Evolutionary conservation across 768 basidiomycete genomes (phyloP).

Genomic region (Amanita muscaria): DNA sequence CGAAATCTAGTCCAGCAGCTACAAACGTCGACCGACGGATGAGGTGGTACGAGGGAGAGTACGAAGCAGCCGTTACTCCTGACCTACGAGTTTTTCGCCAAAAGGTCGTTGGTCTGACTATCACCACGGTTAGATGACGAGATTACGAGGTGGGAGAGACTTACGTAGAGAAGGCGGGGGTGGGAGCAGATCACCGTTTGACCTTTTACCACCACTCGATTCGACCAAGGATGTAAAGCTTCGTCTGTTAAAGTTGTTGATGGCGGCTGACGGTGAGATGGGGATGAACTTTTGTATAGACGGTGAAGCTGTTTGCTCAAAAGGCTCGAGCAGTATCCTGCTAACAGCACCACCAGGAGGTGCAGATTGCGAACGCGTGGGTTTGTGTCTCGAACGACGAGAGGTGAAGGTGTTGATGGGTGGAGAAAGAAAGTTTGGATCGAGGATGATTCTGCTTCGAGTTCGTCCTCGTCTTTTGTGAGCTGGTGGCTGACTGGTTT

Average conservation of each 20-base stretch:
- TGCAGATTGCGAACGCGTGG: conserved; percentile 40
- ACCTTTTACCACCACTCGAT: conserved; percentile 19
- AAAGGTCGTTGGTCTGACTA: conserved; percentile 3
- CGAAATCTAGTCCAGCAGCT: conserved; percentile 64
- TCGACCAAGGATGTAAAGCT: conserved; percentile 22
- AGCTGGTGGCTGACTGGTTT: neutral
- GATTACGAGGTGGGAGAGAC: conserved; percentile 17
- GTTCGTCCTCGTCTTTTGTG: conserved; percentile 11
- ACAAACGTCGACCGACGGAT: conserved; percentile 73
- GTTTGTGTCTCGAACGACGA: conserved; percentile 26
- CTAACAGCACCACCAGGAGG: conserved; percentile 24
- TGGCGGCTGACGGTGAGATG: conserved; percentile 7
- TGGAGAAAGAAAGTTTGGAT: conserved; percentile 35
- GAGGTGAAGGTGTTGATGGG: conserved; percentile 42
- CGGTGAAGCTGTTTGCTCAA: conserved; percentile 3
- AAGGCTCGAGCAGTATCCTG: too few species aligned
- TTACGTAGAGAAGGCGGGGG: conserved; percentile 61
- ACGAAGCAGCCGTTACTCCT: conserved; percentile 61
- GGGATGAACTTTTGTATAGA: conserved; percentile 7
- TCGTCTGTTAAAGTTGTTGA: conserved; percentile 15
- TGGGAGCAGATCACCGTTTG: conserved; percentile 40
- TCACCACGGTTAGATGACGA: neutral
- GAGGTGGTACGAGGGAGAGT: conserved; percentile 65
- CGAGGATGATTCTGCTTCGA: conserved; percentile 8
- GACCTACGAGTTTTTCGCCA: conserved; percentile 49